phyloP scores from a whole-genome alignment of 805 yeast species.

The Monosporozyma aquatica region DNA sequence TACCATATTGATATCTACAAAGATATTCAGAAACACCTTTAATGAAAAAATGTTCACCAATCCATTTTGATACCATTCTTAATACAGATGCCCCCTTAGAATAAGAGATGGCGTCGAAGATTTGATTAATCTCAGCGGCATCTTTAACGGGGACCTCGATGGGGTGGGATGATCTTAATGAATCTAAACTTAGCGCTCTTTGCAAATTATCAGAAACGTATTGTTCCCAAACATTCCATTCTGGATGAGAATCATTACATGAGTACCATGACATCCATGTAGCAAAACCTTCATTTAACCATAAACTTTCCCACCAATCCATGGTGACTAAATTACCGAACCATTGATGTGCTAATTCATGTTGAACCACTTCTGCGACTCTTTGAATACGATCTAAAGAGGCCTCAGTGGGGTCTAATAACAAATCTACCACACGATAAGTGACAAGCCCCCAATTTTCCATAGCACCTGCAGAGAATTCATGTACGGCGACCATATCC shows the following conservation, averaged over 20 bases:
- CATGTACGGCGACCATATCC: slow-evolving; percentile 65
- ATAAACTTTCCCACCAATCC: slow-evolving; percentile 91
- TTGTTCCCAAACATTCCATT: slow-evolving; percentile 59
- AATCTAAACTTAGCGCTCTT: slow-evolving; percentile 42
- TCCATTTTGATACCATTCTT: slow-evolving; percentile 62
- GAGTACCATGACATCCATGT: slow-evolving; percentile 58
- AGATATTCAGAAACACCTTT: slow-evolving; percentile 67
- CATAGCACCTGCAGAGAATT: slow-evolving; percentile 80
- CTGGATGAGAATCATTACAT: slow-evolving; percentile 62
- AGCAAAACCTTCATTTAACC: slow-evolving; percentile 88
- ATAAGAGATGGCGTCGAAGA: slow-evolving; percentile 75
- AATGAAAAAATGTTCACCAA: slow-evolving; percentile 61
- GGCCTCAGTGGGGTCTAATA: slow-evolving; percentile 27
- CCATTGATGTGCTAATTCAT: slow-evolving; percentile 89
- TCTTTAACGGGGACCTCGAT: slow-evolving; percentile 72
- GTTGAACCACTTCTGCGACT: slow-evolving; percentile 75
- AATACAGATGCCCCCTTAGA: slow-evolving; percentile 73
- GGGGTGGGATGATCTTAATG: slow-evolving; percentile 62
- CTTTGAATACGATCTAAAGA: slow-evolving; percentile 44
- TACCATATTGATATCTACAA: slow-evolving; percentile 51
- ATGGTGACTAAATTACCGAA: slow-evolving; percentile 82
- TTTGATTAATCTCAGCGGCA: slow-evolving; percentile 73
- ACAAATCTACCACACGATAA: slow-evolving; percentile 51
- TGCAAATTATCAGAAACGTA: slow-evolving; percentile 16
- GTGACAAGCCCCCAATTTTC: slow-evolving; percentile 83